Percentiles rank a stretch among this genome's conserved stretches.
phyloP scores from a whole-genome alignment of 306 rosid genomes.

The Quillaja saponaria region DNA sequence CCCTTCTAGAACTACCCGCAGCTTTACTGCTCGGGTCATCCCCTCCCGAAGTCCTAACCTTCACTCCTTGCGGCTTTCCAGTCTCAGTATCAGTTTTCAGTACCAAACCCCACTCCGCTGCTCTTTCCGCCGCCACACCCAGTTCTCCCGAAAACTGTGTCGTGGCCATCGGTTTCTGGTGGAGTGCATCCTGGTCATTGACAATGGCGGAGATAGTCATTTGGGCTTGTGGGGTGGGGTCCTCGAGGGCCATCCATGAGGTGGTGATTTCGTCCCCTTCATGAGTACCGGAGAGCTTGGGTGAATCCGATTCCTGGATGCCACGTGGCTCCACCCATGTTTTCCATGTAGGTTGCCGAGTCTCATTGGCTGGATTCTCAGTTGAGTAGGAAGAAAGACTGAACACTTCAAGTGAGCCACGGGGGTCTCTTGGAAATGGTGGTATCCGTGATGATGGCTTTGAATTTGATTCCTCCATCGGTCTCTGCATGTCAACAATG shows the following conservation, averaged over 20 bases:
- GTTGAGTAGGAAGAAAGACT: constrained; percentile 56
- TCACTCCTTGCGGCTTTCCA: constrained; percentile 79
- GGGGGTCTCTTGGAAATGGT: constrained; percentile 66
- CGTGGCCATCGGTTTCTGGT: constrained; percentile 10
- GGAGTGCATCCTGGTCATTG: constrained; percentile 12
- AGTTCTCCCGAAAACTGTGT: constrained; percentile 19
- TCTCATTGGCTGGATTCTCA: constrained; percentile 33
- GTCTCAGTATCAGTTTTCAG: constrained; percentile 77
- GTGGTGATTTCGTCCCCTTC: constrained; percentile 49
- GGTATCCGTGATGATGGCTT: constrained; percentile 38
- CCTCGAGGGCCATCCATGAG: constrained; percentile 91
- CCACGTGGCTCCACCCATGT: constrained; percentile 39
- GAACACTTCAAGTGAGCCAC: constrained; percentile 91
- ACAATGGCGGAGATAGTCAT: constrained; percentile 38
- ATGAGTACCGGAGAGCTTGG: constrained; percentile 9
- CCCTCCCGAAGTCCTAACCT: constrained; percentile 65
- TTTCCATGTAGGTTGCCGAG: constrained; percentile 48
- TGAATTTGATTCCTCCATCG: constrained; percentile 47
- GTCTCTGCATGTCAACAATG: constrained; percentile 33
- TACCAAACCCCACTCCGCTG: constrained; percentile 94
- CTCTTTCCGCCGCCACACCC: constrained; percentile 69
- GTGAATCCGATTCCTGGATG: constrained; percentile 23
- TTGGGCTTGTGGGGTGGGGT: constrained; percentile 32
- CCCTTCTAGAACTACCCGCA: constrained; percentile 42
- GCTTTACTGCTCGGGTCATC: constrained; percentile 46